phyloP scores from a whole-genome alignment of 495 filamentous ascomycete genomes.

The Lasiosphaeria hispida region DNA sequence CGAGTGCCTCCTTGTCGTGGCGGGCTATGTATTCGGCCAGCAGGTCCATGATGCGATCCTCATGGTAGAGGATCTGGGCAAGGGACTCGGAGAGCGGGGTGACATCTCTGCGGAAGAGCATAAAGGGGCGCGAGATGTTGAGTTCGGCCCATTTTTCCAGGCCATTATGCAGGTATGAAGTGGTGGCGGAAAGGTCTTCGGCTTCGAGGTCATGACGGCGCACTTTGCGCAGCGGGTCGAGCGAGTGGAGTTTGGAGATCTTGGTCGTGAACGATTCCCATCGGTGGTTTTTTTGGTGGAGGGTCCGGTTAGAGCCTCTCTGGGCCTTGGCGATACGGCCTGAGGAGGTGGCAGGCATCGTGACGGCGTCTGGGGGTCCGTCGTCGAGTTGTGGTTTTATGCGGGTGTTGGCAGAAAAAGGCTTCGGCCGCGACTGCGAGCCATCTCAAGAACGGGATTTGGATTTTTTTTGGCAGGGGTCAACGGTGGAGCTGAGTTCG shows the following conservation, averaged over 20 bases:
- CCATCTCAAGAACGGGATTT: background rate
- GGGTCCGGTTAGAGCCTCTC: constrained; percentile 64
- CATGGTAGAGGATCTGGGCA: constrained; percentile 84
- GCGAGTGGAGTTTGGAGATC: constrained; percentile 79
- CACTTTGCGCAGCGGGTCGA: constrained; percentile 86
- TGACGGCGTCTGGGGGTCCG: constrained; percentile 20
- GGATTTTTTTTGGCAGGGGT: constrained; percentile 31
- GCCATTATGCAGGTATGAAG: constrained; percentile 78
- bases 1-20: constrained; percentile 69
- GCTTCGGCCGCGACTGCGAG: constrained; percentile 6
- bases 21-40: constrained; percentile 75
- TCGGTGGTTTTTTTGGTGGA: constrained; percentile 74
- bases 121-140: constrained; percentile 80
- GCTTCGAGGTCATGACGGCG: constrained; percentile 78
- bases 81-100: constrained; percentile 80
- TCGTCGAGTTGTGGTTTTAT: constrained; percentile 6
- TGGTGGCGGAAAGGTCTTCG: constrained; percentile 63
- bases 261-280: constrained; percentile 93
- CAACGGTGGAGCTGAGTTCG: constrained; percentile 1
- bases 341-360: constrained; percentile 56
- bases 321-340: constrained; percentile 64
- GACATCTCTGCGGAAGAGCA: constrained; percentile 68
- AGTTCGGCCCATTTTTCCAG: constrained; percentile 86
- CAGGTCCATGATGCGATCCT: constrained; percentile 75
- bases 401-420: constrained; percentile 2